Evolutionary conservation across 345 rosid species (phyloP), one percentile per base, ranked within the genome.

Genomic region (Gossypium anomalum): DNA sequence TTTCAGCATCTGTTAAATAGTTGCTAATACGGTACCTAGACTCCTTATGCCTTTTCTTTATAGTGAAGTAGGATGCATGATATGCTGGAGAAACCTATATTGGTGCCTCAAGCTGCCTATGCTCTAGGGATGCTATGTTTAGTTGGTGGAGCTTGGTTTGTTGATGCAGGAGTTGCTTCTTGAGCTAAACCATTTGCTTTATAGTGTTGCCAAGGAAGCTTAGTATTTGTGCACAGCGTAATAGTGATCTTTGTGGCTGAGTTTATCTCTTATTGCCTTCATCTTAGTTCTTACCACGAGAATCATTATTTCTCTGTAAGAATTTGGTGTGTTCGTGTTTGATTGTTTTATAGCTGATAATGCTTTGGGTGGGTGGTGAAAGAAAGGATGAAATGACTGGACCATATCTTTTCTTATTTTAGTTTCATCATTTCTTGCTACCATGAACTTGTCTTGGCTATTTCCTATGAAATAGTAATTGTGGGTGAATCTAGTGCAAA

Each of bases 51-150:
- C 16, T 27, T 61, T 13, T 7, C 51, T 57, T 25, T 9, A 51
- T 60, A 9, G 69, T 48, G 56, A 73, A 47, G 58, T 73, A 43
- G 47, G 76, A 73, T 61, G 49, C 44, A 47, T 58, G 41, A 71
- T 41, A 44, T 72, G 52, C 48, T 15, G 29, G 43, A 55, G 76
- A 62, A 60, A 64, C 61, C 80, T 62, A 69, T 69, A 49, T 27
- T 69, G 23, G 9, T 69, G 25, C 16, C 55, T 48, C 14, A 15
- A 44, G 53, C n/a, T 44, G 10, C 53, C 55, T 45, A 45, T 47
- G 57, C 72, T 68, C 22, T 16, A 9, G 44, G 56, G 58, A 48
- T 68, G 58, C 41, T 20, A 25, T 25, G 61, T 57, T 57, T 57
- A 57, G 27, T 22, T 57, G 61, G 10, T 20, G 15, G 61, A 10